phyloP scores from a whole-genome alignment of 768 basidiomycete genomes.

The Termitomyces sp. region DNA sequence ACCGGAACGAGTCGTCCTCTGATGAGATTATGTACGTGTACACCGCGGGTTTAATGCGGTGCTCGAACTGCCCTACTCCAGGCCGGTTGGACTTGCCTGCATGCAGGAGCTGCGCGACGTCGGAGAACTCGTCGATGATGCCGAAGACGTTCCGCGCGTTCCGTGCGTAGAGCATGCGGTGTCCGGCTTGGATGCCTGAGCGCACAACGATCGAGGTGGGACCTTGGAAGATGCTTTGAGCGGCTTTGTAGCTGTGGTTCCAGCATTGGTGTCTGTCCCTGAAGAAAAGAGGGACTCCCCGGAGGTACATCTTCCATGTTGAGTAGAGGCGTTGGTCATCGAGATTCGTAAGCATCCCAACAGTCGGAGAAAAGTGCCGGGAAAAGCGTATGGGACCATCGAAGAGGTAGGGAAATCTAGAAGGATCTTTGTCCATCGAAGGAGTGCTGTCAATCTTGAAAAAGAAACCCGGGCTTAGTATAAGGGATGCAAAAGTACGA shows the following conservation, averaged over 20 bases:
- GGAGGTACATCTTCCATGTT: slow-evolving; percentile 74
- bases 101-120: slow-evolving; percentile 46
- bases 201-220: slow-evolving; percentile 60
- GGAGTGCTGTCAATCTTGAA: slow-evolving; percentile 51
- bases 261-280: slow-evolving; percentile 55
- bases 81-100: slow-evolving; percentile 26
- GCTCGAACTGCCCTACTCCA: slow-evolving; percentile 12
- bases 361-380: slow-evolving; percentile 63
- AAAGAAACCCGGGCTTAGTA: background rate
- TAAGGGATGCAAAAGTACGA: background rate
- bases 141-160: slow-evolving; percentile 59
- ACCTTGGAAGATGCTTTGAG: slow-evolving; percentile 65
- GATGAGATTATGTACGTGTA: slow-evolving; percentile 82
- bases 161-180: slow-evolving; percentile 70
- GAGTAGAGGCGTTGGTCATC: slow-evolving; percentile 62
- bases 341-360: slow-evolving; percentile 58
- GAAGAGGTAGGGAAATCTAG: slow-evolving; percentile 53
- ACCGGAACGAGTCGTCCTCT: slow-evolving; percentile 71
- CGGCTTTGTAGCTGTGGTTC: slow-evolving; percentile 63
- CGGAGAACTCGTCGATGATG: slow-evolving; percentile 40
- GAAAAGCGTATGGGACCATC: slow-evolving; percentile 71
- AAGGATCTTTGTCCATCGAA: slow-evolving; percentile 31
- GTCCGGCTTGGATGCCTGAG: slow-evolving; percentile 63
- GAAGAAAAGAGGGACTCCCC: slow-evolving; percentile 54
- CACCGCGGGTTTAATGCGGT: slow-evolving; percentile 70